Evolutionary conservation across 2,329 filamentous ascomycete genomes (phyloP), one percentile per base, ranked within the genome.

Genomic region (Claviceps sp.): DNA sequence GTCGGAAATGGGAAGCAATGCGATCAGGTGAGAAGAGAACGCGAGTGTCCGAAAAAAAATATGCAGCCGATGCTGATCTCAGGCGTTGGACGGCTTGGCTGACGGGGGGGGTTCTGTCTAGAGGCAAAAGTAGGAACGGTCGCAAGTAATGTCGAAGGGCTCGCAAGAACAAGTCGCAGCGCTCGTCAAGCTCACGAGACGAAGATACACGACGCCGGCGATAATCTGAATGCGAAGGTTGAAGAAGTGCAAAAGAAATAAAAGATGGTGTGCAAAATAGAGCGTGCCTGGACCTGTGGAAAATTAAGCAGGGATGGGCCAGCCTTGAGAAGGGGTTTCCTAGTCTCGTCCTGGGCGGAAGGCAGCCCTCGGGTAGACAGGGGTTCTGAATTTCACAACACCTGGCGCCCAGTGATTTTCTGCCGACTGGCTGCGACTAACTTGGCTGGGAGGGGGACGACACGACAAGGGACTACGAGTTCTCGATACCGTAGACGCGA

Each of bases 301-400:
- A 51, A 50, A 40, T 24, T 24, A 47, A 44, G 43, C 52, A 54
- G 52, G 52, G 48, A 54, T 50, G 44, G 22, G 26, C 46, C 47
- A 51, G 50, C 36, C 52, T 51, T 48, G 42, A 45, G 49, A 50
- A 50, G 51, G 52, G 34, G 50, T 22, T 14, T 22, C 13, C 18
- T 37, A 41, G 49, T 37, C 40, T 47, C 45, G 46, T 48, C 26
- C 41, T 49, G 24, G 30, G 40, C 30, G 40, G 38, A 48, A 48
- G 34, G 6, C 36, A 40, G 49, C 37, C 43, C 43, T 49, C 11
- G 51, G 51, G 30, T 20, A 34, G 51, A 52, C 51, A 30, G 45
- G 51, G 51, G 47, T 22, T 45, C 8, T 47, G 49, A 22, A n/a
- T 18, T 45, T 50, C 34, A 8, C n/a, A n/a, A 45, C 18, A 34